Evolutionary conservation across 768 basidiomycete genomes (phyloP).

Genomic region (Dacryopinax spathularia): DNA sequence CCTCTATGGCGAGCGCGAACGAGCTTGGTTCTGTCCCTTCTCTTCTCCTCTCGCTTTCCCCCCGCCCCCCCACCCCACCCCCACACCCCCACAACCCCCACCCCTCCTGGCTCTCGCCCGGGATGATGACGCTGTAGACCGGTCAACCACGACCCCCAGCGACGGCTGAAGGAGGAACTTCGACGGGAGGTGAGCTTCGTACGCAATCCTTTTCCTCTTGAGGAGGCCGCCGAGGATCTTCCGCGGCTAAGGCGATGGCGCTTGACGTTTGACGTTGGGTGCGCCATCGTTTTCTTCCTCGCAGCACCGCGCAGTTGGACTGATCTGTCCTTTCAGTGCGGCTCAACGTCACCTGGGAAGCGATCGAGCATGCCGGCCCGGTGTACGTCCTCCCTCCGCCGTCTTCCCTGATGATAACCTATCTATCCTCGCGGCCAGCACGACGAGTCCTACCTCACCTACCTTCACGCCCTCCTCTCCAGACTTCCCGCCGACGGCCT

Average conservation of each 20-base stretch:
- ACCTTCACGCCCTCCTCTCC: constrained; percentile 54
- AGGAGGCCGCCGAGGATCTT: constrained; percentile 76
- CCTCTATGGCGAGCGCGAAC: no score
- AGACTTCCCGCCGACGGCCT: constrained; percentile 60
- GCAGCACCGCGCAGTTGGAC: no score
- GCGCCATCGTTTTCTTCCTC: no score
- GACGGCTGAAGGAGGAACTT: constrained; percentile 54
- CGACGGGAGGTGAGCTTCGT: constrained; percentile 65
- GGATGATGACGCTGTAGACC: no score
- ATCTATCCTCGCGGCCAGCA: constrained; percentile 55
- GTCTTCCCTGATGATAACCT: background rate
- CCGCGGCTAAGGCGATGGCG: constrained; percentile 73
- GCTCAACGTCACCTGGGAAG: constrained; percentile 94
- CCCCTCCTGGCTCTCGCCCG: no score
- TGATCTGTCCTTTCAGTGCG: constrained; percentile 56
- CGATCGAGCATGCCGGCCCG: constrained; percentile 87
- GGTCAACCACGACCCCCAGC: constrained; percentile 46
- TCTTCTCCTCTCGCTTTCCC: no score
- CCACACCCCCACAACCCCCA: no score
- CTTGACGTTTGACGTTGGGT: constrained; percentile 57
- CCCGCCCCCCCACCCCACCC: no score
- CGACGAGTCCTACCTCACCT: constrained; percentile 71
- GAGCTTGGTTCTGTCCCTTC: no score
- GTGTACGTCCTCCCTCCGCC: constrained; percentile 41
- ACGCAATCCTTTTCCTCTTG: constrained; percentile 77